Evolutionary conservation across 169 alveolate genomes (phyloP), one percentile per base, ranked within the genome.

Genomic region (Plasmodium knowlesi): DNA sequence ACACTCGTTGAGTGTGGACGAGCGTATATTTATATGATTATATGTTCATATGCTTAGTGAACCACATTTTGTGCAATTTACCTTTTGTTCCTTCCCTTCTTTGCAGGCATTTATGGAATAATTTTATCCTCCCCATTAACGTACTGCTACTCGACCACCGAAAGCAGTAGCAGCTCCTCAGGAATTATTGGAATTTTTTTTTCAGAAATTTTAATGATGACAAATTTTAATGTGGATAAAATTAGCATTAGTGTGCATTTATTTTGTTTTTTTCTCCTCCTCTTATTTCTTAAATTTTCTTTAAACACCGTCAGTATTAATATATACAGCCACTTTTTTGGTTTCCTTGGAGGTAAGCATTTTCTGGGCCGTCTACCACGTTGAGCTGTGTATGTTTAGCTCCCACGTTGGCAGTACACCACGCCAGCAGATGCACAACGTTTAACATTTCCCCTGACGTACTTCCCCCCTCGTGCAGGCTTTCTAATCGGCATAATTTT

Each of bases 221-320:
- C 95, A 50, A 91, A 91, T 91, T 91, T 91, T 91, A 91, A 91
- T 82, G 95, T 91, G 74, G 95, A 91, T 61, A 91, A 81, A 91
- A 91, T 91, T 70, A 78, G 95, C 76, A 82, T 91, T 78, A 91
- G 95, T 91, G 92, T 91, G 22, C 91, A 91, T 91, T 82, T 91
- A 82, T 82, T 91, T 91, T 91, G 95, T 82, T 91, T 91, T 72
- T 91, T 82, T 28, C 92, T 91, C 76, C 72, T 91, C 30, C 82
- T 91, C 28, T 41, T 91, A 72, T 91, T 91, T 91, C 85, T 91
- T 46, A 91, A 91, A 91, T 91, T 81, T 37, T 74, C 95, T 46
- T 70, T 82, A 73, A 91, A 91, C 73, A 82, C 95, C n/a, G 79
- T 25, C 54, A 82, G 91, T 50, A 91, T 91, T 71, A 91, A 91